Evolutionary conservation across 2,329 filamentous ascomycete genomes (phyloP), one percentile per base, ranked within the genome.

Genomic region (Meredithiella fracta): DNA sequence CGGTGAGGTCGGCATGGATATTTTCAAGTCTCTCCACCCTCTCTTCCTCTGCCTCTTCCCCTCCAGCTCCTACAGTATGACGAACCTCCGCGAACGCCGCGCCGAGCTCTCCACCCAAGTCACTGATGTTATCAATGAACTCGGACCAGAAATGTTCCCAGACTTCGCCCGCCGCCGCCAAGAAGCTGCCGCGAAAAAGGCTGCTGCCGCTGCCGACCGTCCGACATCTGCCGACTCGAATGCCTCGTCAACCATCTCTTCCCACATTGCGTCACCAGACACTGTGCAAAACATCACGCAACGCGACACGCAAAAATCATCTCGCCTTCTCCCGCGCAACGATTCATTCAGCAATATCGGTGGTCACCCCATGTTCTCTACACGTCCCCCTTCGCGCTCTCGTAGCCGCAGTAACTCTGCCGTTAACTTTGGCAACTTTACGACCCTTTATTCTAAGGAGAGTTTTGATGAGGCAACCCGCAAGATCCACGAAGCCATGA

Each of bases 1-100:
- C 62, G 92, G 92, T 50, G 92, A 98, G 70, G 84, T 94, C n/a
- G 92, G 91, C 54, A 96, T 98, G 89, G 92, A 98, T 65, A 96
- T 98, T 56, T 73, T 92, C 71, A 98, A 97, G 70, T 97, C 91
- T 0, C 77, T 98, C 15, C 80, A 88, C 8, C 92, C 92, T 4
- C 78, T 98, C 8, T 73, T 94, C 49, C 75, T 96, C 34, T 92
- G 86, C 61, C 76, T 97, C 64, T 85, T 85, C 63, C 92, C 92
- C 1, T 81, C 82, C 3, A 91, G 86, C 1, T 84, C 82, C 66
- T 94, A 90, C 70, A 87, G 85, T 58, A 79, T 98, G 51, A 79
- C 86, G 60, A 84, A 83, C 62, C 77, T 98, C 53, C 82, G 88
- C 58, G 71, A 78, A 61, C 76, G 79, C 59, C 81, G 92, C 54